These are phyloP conservation scores for Colletotrichum sp. DNA, from an alignment of 2,329 filamentous ascomycete genomes.

Conservation along the genomic window DNA sequence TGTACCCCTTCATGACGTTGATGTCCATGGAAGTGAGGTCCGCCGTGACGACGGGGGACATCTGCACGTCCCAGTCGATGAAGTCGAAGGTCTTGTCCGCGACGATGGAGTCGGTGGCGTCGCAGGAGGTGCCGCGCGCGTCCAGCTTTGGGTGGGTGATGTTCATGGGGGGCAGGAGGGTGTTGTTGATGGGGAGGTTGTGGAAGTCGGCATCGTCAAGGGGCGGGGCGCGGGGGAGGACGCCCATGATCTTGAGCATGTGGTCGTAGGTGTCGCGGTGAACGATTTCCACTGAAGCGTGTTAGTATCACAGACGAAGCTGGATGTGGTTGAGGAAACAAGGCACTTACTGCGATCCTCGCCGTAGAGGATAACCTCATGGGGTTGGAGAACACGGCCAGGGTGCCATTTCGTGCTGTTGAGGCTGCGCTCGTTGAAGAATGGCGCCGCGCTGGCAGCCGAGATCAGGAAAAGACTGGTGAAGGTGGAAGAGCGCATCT, in stretches of 20 bases:
- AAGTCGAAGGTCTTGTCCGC: background rate
- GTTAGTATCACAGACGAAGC: background rate
- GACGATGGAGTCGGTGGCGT: background rate
- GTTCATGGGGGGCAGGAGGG: background rate
- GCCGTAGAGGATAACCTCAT: background rate
- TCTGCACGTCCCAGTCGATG: constrained; percentile 11
- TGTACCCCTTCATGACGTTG: background rate
- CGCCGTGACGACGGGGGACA: background rate
- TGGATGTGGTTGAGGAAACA: background rate
- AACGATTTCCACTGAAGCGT: background rate
- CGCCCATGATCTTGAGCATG: background rate
- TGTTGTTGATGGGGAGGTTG: background rate
- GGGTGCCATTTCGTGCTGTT: background rate
- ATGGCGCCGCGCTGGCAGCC: background rate
- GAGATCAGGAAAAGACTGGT: background rate
- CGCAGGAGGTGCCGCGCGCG: background rate
- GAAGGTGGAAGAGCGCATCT: background rate
- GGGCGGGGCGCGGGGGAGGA: background rate
- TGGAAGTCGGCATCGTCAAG: background rate
- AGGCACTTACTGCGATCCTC: background rate
- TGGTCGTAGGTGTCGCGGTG: background rate
- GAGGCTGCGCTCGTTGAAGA: background rate
- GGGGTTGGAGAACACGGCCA: background rate
- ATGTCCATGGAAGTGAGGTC: background rate
- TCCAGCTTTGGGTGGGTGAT: background rate